phyloP scores from a whole-genome alignment of 1,284 basidiomycete species.

The Cutaneotrichosporon arboriforme region DNA sequence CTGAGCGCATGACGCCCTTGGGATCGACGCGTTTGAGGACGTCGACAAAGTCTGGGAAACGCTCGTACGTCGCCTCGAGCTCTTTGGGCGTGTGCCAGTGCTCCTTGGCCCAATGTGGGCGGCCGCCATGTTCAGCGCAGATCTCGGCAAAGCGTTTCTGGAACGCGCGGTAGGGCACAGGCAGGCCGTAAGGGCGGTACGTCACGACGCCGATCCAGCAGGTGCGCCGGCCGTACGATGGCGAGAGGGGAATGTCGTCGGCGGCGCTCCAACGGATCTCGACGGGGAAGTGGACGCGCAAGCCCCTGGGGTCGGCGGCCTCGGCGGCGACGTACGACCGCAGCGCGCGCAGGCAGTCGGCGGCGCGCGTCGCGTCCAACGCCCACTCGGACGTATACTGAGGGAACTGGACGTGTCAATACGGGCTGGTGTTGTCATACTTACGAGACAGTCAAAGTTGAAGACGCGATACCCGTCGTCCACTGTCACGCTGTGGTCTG shows the following conservation, averaged over 20 bases:
- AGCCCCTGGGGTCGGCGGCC: conserved; percentile 60
- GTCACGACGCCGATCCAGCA: conserved; percentile 96
- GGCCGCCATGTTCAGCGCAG: conserved; percentile 65
- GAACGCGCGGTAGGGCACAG: conserved; percentile 76
- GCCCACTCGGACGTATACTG: conserved; percentile 94
- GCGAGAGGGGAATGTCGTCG: conserved; percentile 93
- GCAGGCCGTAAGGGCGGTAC: conserved; percentile 85
- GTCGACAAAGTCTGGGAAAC: conserved; percentile 70
- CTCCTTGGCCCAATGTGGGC: conserved; percentile 97
- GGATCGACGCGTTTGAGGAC: conserved; percentile 75
- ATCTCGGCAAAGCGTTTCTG: conserved; percentile 77
- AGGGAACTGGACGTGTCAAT: conserved; percentile 57
- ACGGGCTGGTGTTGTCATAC: conserved; percentile 7
- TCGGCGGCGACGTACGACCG: conserved; percentile 69
- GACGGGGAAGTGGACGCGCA: conserved; percentile 85
- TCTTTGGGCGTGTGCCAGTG: conserved; percentile 67
- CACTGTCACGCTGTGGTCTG: conserved; percentile 46
- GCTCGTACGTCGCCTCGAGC: conserved; percentile 69
- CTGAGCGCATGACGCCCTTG: conserved; percentile 61
- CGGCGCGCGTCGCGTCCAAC: conserved; percentile 53
- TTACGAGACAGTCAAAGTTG: conserved; percentile 61
- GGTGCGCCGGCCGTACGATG: conserved; percentile 69
- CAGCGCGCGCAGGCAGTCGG: conserved; percentile 66
- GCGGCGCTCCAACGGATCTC: conserved; percentile 84
- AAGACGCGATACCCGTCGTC: conserved; percentile 74